Percentiles rank a stretch among this genome's conserved stretches.
These are phyloP conservation scores for Alternaria sp. DNA, from an alignment of 2,329 filamentous ascomycete genomes.

Conservation along the genomic window DNA sequence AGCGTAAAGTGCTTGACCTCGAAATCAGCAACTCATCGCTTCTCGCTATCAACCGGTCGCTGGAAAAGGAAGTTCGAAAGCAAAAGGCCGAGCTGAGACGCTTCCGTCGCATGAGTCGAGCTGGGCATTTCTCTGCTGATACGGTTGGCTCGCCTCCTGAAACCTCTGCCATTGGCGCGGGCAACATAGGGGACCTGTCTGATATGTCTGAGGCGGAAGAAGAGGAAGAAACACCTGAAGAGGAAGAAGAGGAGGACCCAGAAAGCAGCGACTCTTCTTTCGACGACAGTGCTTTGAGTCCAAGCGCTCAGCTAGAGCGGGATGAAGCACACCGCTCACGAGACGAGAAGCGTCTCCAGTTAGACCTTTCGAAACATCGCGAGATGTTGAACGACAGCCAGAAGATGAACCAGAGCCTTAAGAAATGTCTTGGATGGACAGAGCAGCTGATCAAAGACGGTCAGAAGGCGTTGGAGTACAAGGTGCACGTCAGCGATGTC, in stretches of 20 bases:
- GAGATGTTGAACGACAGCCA: constrained; percentile 89
- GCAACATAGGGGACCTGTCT: constrained; percentile 50
- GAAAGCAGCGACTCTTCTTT: constrained; percentile 60
- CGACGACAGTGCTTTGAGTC: constrained; percentile 59
- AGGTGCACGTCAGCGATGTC: constrained; percentile 79
- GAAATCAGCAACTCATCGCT: constrained; percentile 97
- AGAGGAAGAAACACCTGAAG: constrained; percentile 42
- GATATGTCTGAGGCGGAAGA: constrained; percentile 50
- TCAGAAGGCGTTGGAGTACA: constrained; percentile 84
- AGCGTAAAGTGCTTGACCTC: constrained; percentile 93
- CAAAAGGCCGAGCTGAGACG: constrained; percentile 88
- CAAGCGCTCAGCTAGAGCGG: constrained; percentile 53
- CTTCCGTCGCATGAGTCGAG: constrained; percentile 83
- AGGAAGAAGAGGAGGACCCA: constrained; percentile 55
- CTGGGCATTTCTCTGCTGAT: constrained; percentile 74
- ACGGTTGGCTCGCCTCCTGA: constrained; percentile 60
- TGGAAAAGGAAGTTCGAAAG: constrained; percentile 90
- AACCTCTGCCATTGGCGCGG: constrained; percentile 42
- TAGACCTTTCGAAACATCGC: constrained; percentile 88
- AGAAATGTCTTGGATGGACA: constrained; percentile 86
- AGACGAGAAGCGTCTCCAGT: constrained; percentile 83
- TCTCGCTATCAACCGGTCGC: constrained; percentile 89
- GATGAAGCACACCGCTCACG: constrained; percentile 67
- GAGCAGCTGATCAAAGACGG: constrained; percentile 91
- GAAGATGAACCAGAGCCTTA: constrained; percentile 94